phyloP scores from a whole-genome alignment of 768 basidiomycete genomes.

The Podaxis rugospora region DNA sequence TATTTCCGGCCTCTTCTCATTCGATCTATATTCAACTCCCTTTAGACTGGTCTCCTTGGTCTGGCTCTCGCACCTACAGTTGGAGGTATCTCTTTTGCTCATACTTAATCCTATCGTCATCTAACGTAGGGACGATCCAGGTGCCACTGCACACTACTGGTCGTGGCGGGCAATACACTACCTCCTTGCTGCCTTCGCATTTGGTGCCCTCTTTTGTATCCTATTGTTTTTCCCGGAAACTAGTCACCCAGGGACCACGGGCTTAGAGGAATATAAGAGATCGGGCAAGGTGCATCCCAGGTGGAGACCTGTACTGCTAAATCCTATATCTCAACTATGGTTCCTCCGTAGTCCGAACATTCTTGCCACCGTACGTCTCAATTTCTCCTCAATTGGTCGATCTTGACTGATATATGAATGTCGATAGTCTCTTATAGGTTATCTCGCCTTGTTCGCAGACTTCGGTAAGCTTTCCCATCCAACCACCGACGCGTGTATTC shows the following conservation, averaged over 20 bases:
- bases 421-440: constrained; percentile 18
- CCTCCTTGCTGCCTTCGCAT: constrained; percentile 34
- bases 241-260: constrained; percentile 52
- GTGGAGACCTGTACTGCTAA: constrained; percentile 38
- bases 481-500: neutral
- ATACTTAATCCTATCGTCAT: neutral
- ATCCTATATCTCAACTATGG: constrained; percentile 45
- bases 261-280: constrained; percentile 47
- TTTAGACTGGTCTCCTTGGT: constrained; percentile 50
- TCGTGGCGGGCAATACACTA: constrained; percentile 66
- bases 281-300: constrained; percentile 15
- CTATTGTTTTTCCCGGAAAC: constrained; percentile 58
- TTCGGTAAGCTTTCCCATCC: constrained; percentile 32
- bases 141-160: constrained; percentile 19
- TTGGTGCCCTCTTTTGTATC: constrained; percentile 36
- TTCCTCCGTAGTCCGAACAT: constrained; percentile 55
- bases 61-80: constrained; percentile 55
- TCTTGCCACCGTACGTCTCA: constrained; percentile 38
- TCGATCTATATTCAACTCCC: neutral
- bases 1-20: neutral
- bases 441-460: constrained; percentile 28
- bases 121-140: neutral
- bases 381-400: neutral
- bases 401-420: neutral
- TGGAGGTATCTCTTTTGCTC: constrained; percentile 35